Evolutionary conservation across 805 yeast genomes (phyloP).

Genomic region (Maudiozyma barnettii): DNA sequence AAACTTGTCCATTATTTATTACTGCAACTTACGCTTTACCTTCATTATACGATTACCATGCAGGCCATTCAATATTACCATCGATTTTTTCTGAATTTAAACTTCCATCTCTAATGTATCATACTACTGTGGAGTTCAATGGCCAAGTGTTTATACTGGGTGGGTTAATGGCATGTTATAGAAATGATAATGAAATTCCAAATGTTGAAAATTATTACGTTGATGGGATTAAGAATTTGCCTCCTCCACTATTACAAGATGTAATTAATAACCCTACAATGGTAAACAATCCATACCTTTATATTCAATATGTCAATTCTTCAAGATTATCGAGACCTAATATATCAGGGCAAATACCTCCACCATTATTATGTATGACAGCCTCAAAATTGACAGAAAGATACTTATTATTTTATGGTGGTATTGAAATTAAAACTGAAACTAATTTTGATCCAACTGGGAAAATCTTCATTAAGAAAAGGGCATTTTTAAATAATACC

Average conservation of each 20-base stretch:
- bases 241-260: conserved; percentile 36
- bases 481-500: conserved; percentile 40
- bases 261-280: conserved; percentile 36
- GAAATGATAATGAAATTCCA: conserved; percentile 21
- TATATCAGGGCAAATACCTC: conserved; percentile 38
- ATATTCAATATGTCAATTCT: conserved; percentile 33
- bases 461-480: conserved; percentile 31
- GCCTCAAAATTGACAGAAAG: conserved; percentile 44
- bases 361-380: conserved; percentile 40
- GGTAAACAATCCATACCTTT: conserved; percentile 32
- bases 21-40: conserved; percentile 19
- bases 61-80: conserved; percentile 20
- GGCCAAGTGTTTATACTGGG: conserved; percentile 37
- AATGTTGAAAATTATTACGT: conserved; percentile 30
- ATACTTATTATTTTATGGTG: conserved; percentile 61
- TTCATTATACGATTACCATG: conserved; percentile 16
- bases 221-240: conserved; percentile 35
- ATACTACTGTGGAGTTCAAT: conserved; percentile 33
- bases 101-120: conserved; percentile 37
- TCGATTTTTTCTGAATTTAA: conserved; percentile 32
- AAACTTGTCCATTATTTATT: conserved; percentile 19
- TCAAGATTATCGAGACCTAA: conserved; percentile 29
- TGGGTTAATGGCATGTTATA: conserved; percentile 32
- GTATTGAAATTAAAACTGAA: conserved; percentile 40
- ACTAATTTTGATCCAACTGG: conserved; percentile 26